A percentile compares a stretch with the other conserved stretches of the same genome.
These are phyloP conservation scores for Fragosphaeria purpurea DNA, from an alignment of 2,329 filamentous ascomycete genomes.

Conservation along the genomic window DNA sequence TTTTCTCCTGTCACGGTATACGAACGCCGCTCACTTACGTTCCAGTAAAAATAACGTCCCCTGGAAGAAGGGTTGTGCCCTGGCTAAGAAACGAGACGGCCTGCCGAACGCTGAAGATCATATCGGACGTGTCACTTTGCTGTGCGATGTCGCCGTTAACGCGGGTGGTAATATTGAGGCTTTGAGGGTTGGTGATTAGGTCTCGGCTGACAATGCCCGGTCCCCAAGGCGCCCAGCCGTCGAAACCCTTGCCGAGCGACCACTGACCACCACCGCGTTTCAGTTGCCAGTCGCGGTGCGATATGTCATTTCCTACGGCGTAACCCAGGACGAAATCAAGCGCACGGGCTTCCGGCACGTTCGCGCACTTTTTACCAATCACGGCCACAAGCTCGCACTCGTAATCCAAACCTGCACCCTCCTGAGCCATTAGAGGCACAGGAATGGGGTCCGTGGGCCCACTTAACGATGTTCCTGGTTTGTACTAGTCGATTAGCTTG, in stretches of 20 bases:
- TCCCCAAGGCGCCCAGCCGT: slow-evolving; percentile 65
- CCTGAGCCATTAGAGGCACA: slow-evolving; percentile 54
- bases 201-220: slow-evolving; percentile 56
- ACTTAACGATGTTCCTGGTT: slow-evolving; percentile 55
- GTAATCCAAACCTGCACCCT: slow-evolving; percentile 60
- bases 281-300: slow-evolving; percentile 67
- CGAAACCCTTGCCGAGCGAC: slow-evolving; percentile 63
- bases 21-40: slow-evolving; percentile 32
- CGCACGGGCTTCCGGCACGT: slow-evolving; percentile 56
- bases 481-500: slow-evolving; percentile 35
- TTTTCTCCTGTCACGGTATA: too few species aligned
- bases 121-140: slow-evolving; percentile 47
- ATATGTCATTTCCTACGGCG: slow-evolving; percentile 68
- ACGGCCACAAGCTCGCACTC: slow-evolving; percentile 70
- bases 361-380: slow-evolving; percentile 55
- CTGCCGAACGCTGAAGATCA: slow-evolving; percentile 53
- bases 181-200: slow-evolving; percentile 47
- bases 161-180: slow-evolving; percentile 44
- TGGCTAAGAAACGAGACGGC: slow-evolving; percentile 50
- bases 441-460: slow-evolving; percentile 59
- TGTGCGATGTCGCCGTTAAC: slow-evolving; percentile 51
- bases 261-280: slow-evolving; percentile 59
- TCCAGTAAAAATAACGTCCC: slow-evolving; percentile 57
- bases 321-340: slow-evolving; percentile 68
- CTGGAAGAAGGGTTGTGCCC: slow-evolving; percentile 52